Percentiles rank a stretch among this genome's conserved stretches.
Conservation (phyloP, 2,329 filamentous ascomycete genomes). For the Sclerotinia sclerotiorum region DNA sequence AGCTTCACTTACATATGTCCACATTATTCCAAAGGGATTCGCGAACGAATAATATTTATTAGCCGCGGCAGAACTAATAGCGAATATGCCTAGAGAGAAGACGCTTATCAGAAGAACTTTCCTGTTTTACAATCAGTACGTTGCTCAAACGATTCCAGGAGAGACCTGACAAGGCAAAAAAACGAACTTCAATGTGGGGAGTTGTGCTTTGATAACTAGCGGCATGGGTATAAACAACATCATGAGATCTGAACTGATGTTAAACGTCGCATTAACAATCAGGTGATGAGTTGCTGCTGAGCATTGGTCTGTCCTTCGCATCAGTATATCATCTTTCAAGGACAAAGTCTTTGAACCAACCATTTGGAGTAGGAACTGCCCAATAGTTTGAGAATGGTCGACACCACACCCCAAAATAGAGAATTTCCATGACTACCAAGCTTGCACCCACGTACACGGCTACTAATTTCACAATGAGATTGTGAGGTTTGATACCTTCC, state of each 20-base stretch:
- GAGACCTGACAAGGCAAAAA: constrained; percentile 46
- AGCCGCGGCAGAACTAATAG: constrained; percentile 52
- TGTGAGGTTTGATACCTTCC: constrained; percentile 38
- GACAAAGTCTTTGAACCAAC: constrained; percentile 39
- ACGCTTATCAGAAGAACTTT: constrained; percentile 53
- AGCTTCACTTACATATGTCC: constrained; percentile 31
- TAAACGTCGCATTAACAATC: constrained; percentile 58
- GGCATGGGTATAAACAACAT: constrained; percentile 60
- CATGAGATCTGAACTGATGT: constrained; percentile 59
- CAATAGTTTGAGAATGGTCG: constrained; percentile 57
- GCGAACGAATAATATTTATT: constrained; percentile 49
- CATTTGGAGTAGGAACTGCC: constrained; percentile 53
- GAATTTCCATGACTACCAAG: constrained; percentile 52
- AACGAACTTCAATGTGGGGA: constrained; percentile 41
- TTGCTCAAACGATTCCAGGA: background rate
- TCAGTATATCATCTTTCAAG: background rate
- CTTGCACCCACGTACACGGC: constrained; percentile 49
- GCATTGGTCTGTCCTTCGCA: constrained; percentile 50
- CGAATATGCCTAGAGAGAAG: constrained; percentile 50
- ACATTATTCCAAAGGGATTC: constrained; percentile 40
- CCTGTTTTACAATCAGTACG: constrained; percentile 32
- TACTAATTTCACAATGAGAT: constrained; percentile 50
- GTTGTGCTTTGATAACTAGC: constrained; percentile 46
- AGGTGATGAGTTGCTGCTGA: constrained; percentile 57
- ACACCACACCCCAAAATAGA: constrained; percentile 55